Conservation (phyloP, 2,329 filamentous ascomycete species). For the Neopestalotiopsis sp. region DNA sequence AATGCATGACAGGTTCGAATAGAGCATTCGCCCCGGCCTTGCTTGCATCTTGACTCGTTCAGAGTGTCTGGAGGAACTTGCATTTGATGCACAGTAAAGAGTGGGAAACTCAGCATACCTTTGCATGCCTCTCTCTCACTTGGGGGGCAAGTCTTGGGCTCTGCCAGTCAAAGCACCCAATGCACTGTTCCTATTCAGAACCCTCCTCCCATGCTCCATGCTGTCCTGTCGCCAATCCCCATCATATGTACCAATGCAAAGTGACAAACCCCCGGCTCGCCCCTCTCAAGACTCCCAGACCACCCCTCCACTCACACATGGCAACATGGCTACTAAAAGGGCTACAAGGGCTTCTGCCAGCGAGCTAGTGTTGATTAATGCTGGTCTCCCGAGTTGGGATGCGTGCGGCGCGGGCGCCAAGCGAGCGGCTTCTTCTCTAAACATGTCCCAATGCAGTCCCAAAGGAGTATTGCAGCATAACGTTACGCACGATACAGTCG, state of each 20-base stretch:
- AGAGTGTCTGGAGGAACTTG: neutral
- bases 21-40: neutral
- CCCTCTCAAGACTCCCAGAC: neutral
- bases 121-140: no score
- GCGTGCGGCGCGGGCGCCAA: neutral
- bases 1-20: neutral
- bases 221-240: neutral
- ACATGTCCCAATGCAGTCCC: neutral
- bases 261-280: neutral
- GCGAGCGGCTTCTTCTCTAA: neutral
- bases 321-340: neutral
- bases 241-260: neutral
- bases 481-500: neutral
- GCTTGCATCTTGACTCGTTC: neutral
- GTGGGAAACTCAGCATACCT: no score
- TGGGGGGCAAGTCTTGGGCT: no score
- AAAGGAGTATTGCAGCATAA: neutral
- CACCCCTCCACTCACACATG: neutral
- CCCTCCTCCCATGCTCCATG: neutral
- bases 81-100: neutral
- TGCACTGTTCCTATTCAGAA: slow-evolving; percentile 3
- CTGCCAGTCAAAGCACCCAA: neutral
- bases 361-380: neutral
- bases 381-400: neutral
- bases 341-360: neutral